Conservation (phyloP, 371 early-diverging fungal genomes). For the Mucor sp. region DNA sequence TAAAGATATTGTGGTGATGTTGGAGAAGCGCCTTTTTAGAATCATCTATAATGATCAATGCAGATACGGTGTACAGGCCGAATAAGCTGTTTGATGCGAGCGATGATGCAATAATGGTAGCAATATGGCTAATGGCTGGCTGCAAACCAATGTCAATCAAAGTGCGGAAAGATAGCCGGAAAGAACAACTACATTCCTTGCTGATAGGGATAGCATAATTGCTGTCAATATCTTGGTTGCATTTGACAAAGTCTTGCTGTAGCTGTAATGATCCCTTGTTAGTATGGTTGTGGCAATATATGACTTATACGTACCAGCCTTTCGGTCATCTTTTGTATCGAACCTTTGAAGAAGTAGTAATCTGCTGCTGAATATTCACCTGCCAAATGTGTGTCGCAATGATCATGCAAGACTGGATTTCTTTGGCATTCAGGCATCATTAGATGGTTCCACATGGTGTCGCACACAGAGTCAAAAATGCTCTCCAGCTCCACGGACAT, state of each 20-base stretch:
- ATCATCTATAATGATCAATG: not conserved
- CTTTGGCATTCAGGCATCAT: not conserved
- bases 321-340: not conserved
- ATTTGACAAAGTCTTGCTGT: not conserved
- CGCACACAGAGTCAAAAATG: not conserved
- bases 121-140: not conserved
- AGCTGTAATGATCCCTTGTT: not conserved
- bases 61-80: not conserved
- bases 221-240: not conserved
- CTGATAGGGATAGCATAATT: not conserved
- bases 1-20: not conserved
- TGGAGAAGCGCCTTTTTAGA: not conserved
- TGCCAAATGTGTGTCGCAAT: not conserved
- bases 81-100: not conserved
- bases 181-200: not conserved
- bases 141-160: not conserved
- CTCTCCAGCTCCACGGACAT: not conserved
- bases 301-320: not conserved
- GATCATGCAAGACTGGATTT: not conserved
- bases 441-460: not conserved
- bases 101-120: not conserved
- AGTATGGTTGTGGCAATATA: not conserved
- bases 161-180: not conserved
- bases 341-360: not conserved
- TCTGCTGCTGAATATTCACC: not conserved